Conservation (phyloP, 345 rosid species). For the Corchorus olitorius region DNA sequence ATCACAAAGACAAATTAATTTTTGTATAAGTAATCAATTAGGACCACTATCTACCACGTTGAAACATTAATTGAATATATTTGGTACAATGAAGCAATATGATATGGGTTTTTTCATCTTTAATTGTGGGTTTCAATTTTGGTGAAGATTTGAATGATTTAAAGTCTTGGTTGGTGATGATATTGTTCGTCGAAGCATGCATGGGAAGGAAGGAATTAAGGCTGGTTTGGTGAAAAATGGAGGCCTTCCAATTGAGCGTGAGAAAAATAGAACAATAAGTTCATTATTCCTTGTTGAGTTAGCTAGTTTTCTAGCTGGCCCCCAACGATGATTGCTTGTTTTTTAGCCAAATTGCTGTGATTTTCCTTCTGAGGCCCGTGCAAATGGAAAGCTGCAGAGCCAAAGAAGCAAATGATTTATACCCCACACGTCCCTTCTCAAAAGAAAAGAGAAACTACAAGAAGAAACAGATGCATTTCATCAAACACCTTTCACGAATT, state of each 20-base stretch:
- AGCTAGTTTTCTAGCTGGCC: slow-evolving; percentile 5
- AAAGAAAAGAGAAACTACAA: neutral
- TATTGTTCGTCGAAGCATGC: neutral
- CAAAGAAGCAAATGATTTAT: neutral
- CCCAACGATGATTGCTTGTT: slow-evolving; percentile 14
- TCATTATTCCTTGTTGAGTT: neutral
- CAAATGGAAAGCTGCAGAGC: slow-evolving; percentile 29
- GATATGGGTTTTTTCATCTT: too few species aligned
- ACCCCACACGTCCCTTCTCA: neutral
- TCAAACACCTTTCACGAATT: neutral
- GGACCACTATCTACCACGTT: neutral
- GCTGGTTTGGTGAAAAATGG: too few species aligned
- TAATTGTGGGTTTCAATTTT: too few species aligned
- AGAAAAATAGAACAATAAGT: too few species aligned
- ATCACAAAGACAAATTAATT: neutral
- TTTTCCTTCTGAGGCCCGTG: slow-evolving; percentile 19
- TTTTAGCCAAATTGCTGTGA: neutral
- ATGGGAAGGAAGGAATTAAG: too few species aligned
- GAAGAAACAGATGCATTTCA: neutral
- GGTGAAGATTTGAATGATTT: too few species aligned
- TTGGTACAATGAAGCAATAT: too few species aligned
- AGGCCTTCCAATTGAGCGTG: neutral
- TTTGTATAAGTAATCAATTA: neutral
- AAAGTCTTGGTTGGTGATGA: neutral
- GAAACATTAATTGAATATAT: too few species aligned